phyloP scores from a whole-genome alignment of 2,329 filamentous ascomycete species.

The Phaeosphaeriaceae sp. region DNA sequence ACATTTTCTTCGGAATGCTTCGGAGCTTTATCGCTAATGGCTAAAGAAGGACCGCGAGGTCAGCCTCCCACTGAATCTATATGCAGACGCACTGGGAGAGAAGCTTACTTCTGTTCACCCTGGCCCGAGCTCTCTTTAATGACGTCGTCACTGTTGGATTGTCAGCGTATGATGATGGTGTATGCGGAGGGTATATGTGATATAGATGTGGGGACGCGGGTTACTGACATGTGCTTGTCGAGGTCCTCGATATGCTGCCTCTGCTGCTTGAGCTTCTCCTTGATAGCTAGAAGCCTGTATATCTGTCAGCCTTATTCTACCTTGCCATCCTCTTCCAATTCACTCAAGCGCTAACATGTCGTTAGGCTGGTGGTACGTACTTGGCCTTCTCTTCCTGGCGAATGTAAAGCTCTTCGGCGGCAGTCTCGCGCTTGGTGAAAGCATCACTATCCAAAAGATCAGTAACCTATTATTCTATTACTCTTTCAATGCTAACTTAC shows the following conservation, averaged over 20 bases:
- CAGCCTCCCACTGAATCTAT: slow-evolving; percentile 23
- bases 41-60: slow-evolving; percentile 24
- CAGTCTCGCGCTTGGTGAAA: slow-evolving; percentile 90
- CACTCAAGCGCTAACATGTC: neutral
- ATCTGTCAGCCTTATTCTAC: slow-evolving; percentile 17
- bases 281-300: slow-evolving; percentile 70
- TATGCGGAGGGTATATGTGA: slow-evolving; percentile 20
- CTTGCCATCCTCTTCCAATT: too few relatives aligned
- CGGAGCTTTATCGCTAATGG: neutral
- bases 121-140: slow-evolving; percentile 73
- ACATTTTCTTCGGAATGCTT: neutral
- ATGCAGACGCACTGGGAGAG: slow-evolving; percentile 16
- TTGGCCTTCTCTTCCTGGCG: slow-evolving; percentile 88
- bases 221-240: slow-evolving; percentile 79
- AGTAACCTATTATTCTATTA: neutral
- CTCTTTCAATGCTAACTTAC: slow-evolving; percentile 29
- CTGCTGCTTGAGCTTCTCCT: slow-evolving; percentile 73
- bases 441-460: slow-evolving; percentile 68
- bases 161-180: neutral
- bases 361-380: slow-evolving; percentile 47
- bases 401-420: slow-evolving; percentile 84
- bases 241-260: slow-evolving; percentile 84
- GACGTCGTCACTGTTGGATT: slow-evolving; percentile 70
- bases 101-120: slow-evolving; percentile 61
- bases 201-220: neutral